phyloP scores from a whole-genome alignment of 805 yeast species.

The Metschnikowia lachancei region DNA sequence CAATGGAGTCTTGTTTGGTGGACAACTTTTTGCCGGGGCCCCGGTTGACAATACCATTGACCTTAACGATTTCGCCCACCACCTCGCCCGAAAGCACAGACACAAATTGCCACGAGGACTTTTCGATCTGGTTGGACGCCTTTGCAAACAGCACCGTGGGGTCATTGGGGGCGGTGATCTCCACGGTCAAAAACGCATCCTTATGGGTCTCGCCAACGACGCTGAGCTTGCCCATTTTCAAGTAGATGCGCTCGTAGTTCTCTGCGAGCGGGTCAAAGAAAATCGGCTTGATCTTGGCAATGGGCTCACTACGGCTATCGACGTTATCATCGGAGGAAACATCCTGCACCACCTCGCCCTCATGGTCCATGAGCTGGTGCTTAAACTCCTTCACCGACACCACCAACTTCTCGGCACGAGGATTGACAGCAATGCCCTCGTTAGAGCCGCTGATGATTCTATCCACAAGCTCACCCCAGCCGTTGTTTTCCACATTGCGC shows the following conservation, averaged over 20 bases:
- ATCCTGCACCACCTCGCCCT: slow-evolving; percentile 1
- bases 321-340: slow-evolving; percentile 14
- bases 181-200: slow-evolving; percentile 51
- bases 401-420: slow-evolving; percentile 69
- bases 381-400: slow-evolving; percentile 73
- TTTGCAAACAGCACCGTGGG: slow-evolving; percentile 55
- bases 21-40: slow-evolving; percentile 32
- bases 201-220: slow-evolving; percentile 28
- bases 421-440: slow-evolving; percentile 76
- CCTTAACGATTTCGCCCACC: slow-evolving; percentile 66
- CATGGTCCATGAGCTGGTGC: slow-evolving; percentile 36
- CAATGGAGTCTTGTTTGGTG: slow-evolving; percentile 51
- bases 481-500: slow-evolving; percentile 44
- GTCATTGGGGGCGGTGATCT: slow-evolving; percentile 51
- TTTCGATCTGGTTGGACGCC: slow-evolving; percentile 59
- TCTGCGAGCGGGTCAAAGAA: slow-evolving; percentile 62
- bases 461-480: slow-evolving; percentile 88
- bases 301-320: slow-evolving; percentile 46
- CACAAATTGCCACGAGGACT: slow-evolving; percentile 63
- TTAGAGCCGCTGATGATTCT: slow-evolving; percentile 73
- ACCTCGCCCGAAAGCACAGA: slow-evolving; percentile 70
- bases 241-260: slow-evolving; percentile 57
- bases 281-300: slow-evolving; percentile 63
- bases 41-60: slow-evolving; percentile 52
- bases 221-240: slow-evolving; percentile 52